Conservation (phyloP, 2,329 filamentous ascomycete genomes). For the Apiospora hydei region DNA sequence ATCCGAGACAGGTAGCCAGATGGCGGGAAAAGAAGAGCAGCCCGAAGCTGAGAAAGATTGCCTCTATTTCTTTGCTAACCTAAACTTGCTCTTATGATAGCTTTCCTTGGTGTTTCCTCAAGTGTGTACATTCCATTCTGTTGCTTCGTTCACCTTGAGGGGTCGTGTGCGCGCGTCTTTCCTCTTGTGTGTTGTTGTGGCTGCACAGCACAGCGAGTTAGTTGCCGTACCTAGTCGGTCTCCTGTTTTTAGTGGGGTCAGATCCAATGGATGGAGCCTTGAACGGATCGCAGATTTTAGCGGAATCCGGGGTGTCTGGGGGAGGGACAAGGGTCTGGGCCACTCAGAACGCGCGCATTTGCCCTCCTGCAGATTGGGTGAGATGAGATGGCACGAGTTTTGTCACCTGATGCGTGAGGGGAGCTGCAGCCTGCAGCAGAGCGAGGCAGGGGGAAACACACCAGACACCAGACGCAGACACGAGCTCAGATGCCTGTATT, state of each 20-base stretch:
- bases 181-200: neutral
- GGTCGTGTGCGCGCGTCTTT: no score
- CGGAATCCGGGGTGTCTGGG: slow-evolving; percentile 15
- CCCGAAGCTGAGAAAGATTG: no score
- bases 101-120: neutral
- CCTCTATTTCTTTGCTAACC: no score
- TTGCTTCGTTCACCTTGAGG: neutral
- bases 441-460: neutral
- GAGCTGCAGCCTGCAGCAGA: neutral
- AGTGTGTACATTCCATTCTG: neutral
- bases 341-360: neutral
- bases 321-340: neutral
- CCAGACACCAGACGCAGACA: neutral
- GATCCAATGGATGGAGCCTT: neutral
- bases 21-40: no score
- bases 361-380: slow-evolving; percentile 5
- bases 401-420: slow-evolving; percentile 16
- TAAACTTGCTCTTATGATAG: no score
- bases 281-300: slow-evolving; percentile 8
- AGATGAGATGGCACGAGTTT: slow-evolving; percentile 4
- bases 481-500: neutral
- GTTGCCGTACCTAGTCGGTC: neutral
- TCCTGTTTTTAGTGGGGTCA: neutral
- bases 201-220: neutral
- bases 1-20: no score